Base-by-base conservation (phyloP, 371 early-diverging fungal species). In the Mucor racemosus region DNA sequence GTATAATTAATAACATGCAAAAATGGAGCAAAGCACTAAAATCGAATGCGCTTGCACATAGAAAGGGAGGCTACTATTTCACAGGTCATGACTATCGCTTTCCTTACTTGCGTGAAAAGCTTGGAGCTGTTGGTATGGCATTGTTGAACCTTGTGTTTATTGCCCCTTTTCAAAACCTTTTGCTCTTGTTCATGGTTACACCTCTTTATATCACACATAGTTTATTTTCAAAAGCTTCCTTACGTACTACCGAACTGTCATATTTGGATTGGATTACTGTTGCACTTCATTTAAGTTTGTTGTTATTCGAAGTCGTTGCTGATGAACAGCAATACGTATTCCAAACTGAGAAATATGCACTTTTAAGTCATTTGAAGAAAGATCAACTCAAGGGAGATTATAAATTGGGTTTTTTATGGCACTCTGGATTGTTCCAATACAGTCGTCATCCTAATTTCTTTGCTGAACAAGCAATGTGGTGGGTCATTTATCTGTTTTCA, bases 261-360 rank as follows among this genome's bases (percentile, higher is more conserved):
- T 36, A 19, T 34, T 35, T 84, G 40, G 92, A 94, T 71, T 72
- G 72, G 15, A 35, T 79, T 21, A 85, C 87, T 0, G 63, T 78
- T 2, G 66, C 63, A 3, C 54, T 81, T 5, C 89, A 86, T 68
- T 41, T 89, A 5, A 54, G 58, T 0, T 76, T 86, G 14, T 70
- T 92, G 26, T 50, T 65, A 0, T 44, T 84, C 26, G 96, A 96
- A 74, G 81, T 78, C 0, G 64, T 88, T 7, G 94, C 96, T 0
- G 97, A 97, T 76, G 71, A 92, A 42, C 96, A 97, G 65, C 93
- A 94, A 69, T 95, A 87, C 79, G 69, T 60, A 1, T 95, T 94
- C 74, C 95, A 96, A 66, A 80, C 77, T 36, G 71, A 73, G 19
- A 95, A 95, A 76, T 73, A 80, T 17, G 76, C 75, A 53, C 67